Evolutionary conservation across 768 basidiomycete species (phyloP).

Genomic region (Scleroderma citrinum): DNA sequence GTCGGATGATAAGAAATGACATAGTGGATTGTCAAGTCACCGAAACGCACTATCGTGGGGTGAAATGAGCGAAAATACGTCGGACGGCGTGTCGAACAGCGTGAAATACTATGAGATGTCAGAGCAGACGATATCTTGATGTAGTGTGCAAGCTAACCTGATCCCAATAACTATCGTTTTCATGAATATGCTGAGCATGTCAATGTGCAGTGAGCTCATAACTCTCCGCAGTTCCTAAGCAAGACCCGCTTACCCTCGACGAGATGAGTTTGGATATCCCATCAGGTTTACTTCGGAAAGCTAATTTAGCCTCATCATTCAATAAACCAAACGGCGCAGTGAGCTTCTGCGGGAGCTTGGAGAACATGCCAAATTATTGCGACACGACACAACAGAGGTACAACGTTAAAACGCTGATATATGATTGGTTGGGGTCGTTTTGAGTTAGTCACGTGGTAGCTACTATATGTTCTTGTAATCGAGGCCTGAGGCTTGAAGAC

Average conservation of each 20-base stretch:
- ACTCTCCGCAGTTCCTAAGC: not conserved
- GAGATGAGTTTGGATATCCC: slow-evolving; percentile 75
- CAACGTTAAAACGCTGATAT: too few relatives aligned
- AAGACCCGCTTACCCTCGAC: slow-evolving; percentile 50
- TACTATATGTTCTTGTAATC: too few relatives aligned
- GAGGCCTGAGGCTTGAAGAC: too few relatives aligned
- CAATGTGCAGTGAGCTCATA: slow-evolving; percentile 2
- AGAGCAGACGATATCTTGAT: not conserved
- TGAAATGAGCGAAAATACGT: slow-evolving; percentile 85
- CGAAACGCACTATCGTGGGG: slow-evolving; percentile 69
- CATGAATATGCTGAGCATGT: slow-evolving; percentile 57
- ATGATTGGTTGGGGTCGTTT: too few relatives aligned
- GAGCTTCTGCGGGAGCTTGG: slow-evolving; percentile 66
- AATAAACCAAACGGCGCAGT: slow-evolving; percentile 72
- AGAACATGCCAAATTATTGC: slow-evolving; percentile 42
- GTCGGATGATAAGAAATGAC: slow-evolving; percentile 5
- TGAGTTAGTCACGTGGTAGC: too few relatives aligned
- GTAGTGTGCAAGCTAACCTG: slow-evolving; percentile 47
- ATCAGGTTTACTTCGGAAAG: slow-evolving; percentile 75
- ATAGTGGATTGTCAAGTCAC: slow-evolving; percentile 1
- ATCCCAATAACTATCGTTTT: slow-evolving; percentile 82
- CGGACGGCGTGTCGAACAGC: slow-evolving; percentile 84
- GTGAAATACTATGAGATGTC: slow-evolving; percentile 55
- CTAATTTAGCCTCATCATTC: slow-evolving; percentile 84
- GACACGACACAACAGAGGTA: not conserved